These are phyloP conservation scores for Termitomyces sp. DNA, from an alignment of 768 basidiomycete species.

Conservation along the genomic window DNA sequence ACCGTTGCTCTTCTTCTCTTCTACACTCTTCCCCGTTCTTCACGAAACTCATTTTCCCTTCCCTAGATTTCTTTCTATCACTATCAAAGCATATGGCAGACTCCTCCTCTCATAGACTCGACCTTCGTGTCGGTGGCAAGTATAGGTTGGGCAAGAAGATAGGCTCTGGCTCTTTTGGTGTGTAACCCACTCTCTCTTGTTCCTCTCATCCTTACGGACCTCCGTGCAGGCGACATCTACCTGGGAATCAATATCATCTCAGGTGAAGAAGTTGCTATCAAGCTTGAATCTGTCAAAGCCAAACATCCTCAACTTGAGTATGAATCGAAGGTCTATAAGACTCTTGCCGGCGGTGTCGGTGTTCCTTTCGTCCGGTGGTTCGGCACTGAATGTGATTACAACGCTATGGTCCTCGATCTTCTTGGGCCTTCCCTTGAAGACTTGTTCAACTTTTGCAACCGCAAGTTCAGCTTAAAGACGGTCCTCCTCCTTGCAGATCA, in stretches of 20 bases:
- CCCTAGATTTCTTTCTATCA: constrained; percentile 13
- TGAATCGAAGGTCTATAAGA: constrained; percentile 93
- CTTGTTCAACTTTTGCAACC: constrained; percentile 92
- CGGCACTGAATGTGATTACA: constrained; percentile 96
- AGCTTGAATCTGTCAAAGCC: constrained; percentile 99
- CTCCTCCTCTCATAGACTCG: constrained; percentile 62
- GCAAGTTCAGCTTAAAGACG: constrained; percentile 97
- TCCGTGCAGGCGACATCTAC: constrained; percentile 84
- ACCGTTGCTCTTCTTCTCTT: constrained; percentile 21
- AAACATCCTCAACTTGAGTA: constrained; percentile 99
- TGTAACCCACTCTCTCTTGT: constrained; percentile 22
- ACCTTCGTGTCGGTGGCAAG: constrained; percentile 89
- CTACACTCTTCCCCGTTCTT: constrained; percentile 3
- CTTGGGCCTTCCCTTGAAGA: constrained; percentile 90
- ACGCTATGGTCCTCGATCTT: constrained; percentile 98
- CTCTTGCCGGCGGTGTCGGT: constrained; percentile 97
- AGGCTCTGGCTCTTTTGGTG: constrained; percentile 96
- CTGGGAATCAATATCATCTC: constrained; percentile 99
- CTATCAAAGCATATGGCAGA: constrained; percentile 58
- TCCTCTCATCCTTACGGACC: constrained; percentile 5
- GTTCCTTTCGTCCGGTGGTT: constrained; percentile 98
- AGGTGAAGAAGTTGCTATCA: constrained; percentile 99
- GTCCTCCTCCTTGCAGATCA: constrained; percentile 96
- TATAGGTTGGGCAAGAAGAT: constrained; percentile 99
- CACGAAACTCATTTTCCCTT: constrained; percentile 17